Base-by-base conservation (phyloP, 1,284 basidiomycete genomes). In the Inonotus obliquus region DNA sequence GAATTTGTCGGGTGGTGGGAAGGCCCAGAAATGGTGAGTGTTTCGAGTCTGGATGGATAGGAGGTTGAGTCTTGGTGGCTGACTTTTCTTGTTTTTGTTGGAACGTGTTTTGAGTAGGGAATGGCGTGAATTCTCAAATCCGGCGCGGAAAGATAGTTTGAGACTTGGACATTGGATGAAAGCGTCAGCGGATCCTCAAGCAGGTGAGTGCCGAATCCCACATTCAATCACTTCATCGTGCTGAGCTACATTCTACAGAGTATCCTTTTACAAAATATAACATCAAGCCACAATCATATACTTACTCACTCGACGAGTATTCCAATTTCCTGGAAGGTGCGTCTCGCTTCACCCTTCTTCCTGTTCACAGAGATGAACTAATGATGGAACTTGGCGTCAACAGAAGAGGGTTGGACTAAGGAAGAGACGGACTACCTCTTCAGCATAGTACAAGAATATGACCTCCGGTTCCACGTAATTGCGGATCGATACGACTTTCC, bases 341-440 rank as follows among this genome's bases (percentile, higher is more conserved):
- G 32, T 23, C 32, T 4, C 32, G 32, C 19, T 19, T 37, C 29
- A 29, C n/a, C 57, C 14, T 57, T 2, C 45, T 37, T 7, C n/a
- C 13, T 9, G n/a, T n/a, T n/a, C n/a, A n/a, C n/a, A 44, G 41
- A 21, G 19, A 2, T 6, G 17, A 44, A n/a, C 13, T 7, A 44
- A 44, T 7, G n/a, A 21, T 44, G 41, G n/a, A 11, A 11, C 13
- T 41, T 57, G 21, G n/a, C 23, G 37, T n/a, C 51, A 17, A 4
- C 32, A 87, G 95, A 98, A 71, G 78, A 79, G 17, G 87, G 90
- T 62, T 99, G 97, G 97, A 85, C 92, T 0, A 90, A 90, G 67
- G 93, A 96, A 69, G 96, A 99, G 76, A 98, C 97, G 0, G 91
- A 94, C 70, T 95, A 98, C 70, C 81, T 99, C 0, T 96, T 99